These are phyloP conservation scores for Talaromyces sp. DNA, from an alignment of 2,329 filamentous ascomycete genomes.

Conservation along the genomic window DNA sequence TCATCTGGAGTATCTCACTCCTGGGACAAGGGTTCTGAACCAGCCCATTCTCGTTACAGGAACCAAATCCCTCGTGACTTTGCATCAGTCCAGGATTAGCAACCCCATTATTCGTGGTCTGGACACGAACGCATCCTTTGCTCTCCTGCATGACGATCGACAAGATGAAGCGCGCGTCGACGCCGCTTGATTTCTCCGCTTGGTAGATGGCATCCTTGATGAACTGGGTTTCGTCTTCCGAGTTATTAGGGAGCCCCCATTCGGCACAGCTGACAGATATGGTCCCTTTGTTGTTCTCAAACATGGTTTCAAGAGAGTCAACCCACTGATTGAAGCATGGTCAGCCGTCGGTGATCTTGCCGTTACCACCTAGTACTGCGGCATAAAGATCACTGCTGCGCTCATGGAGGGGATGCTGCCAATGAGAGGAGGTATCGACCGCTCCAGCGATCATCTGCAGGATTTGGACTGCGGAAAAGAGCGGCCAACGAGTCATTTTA, in stretches of 20 bases:
- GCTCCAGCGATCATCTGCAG: background rate
- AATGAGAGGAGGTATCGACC: background rate
- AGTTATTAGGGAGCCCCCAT: slow-evolving; percentile 2
- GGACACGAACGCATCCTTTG: slow-evolving; percentile 48
- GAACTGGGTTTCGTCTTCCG: background rate
- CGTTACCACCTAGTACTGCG: background rate
- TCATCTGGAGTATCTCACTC: slow-evolving; percentile 39
- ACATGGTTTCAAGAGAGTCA: slow-evolving; percentile 1
- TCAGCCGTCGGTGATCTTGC: background rate
- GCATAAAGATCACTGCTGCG: slow-evolving; percentile 2
- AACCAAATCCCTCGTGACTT: slow-evolving; percentile 28
- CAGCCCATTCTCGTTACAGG: slow-evolving; percentile 37
- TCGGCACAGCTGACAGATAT: background rate
- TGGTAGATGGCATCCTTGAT: slow-evolving; percentile 1
- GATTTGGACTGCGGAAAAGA: background rate
- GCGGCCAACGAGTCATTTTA: background rate
- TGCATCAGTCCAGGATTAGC: slow-evolving; percentile 47
- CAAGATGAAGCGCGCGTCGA: slow-evolving; percentile 50
- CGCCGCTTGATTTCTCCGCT: slow-evolving; percentile 10
- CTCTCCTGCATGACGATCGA: slow-evolving; percentile 51
- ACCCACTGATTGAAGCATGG: background rate
- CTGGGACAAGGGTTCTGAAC: slow-evolving; percentile 28
- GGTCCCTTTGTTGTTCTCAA: background rate
- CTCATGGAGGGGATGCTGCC: background rate
- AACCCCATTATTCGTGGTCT: slow-evolving; percentile 45